Evolutionary conservation across 352 stramenopile species (phyloP).

Genomic region (Thalassiosira exigua): DNA sequence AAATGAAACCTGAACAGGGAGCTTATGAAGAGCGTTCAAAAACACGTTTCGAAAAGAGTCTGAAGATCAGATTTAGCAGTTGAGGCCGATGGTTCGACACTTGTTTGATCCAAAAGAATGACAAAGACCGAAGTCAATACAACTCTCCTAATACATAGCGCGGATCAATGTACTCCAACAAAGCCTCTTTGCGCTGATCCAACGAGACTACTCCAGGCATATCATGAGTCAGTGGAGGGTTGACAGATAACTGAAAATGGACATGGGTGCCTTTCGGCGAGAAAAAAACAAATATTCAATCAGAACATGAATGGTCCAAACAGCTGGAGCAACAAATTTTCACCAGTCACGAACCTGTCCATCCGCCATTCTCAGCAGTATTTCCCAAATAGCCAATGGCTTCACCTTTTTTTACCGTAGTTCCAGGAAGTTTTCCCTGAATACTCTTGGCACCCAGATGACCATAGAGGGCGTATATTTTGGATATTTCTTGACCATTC

Average conservation of each 20-base stretch:
- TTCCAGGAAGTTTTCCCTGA: constrained; percentile 25
- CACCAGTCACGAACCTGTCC: constrained; percentile 38
- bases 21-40: no score
- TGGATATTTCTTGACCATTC: constrained; percentile 21
- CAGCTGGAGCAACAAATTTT: background rate
- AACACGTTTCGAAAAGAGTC: no score
- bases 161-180: constrained; percentile 80
- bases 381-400: constrained; percentile 69
- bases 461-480: constrained; percentile 78
- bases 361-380: constrained; percentile 81
- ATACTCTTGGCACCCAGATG: constrained; percentile 65
- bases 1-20: no score
- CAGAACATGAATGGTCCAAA: no score
- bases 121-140: constrained; percentile 74
- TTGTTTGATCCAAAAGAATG: no score
- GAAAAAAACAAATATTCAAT: constrained; percentile 4
- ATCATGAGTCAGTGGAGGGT: constrained; percentile 72
- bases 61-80: no score
- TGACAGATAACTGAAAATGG: constrained; percentile 75
- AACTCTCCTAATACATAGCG: constrained; percentile 74
- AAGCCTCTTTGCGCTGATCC: constrained; percentile 58
- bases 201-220: constrained; percentile 76
- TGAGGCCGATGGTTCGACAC: no score
- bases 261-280: constrained; percentile 50
- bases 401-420: constrained; percentile 62